Percentiles rank a stretch among this genome's conserved stretches.
phyloP scores from a whole-genome alignment of 352 stramenopile species.

The Phytophthora sp. region DNA sequence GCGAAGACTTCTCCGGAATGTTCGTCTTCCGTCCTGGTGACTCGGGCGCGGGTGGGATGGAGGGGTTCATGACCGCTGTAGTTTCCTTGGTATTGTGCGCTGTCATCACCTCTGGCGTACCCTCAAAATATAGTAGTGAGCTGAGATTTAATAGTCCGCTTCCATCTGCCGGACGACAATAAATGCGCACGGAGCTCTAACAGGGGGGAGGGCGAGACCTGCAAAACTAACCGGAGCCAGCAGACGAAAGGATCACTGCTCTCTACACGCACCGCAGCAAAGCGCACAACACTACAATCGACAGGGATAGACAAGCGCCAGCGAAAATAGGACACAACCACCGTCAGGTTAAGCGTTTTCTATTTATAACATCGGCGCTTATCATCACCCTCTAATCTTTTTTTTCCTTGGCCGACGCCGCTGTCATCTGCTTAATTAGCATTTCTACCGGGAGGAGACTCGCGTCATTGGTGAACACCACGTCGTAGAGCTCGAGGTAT shows the following conservation, averaged over 20 bases:
- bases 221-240: slow-evolving; percentile 12
- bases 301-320: slow-evolving; percentile 24
- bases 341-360: slow-evolving; percentile 22
- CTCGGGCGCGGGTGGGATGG: slow-evolving; percentile 21
- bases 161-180: slow-evolving; percentile 24
- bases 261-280: slow-evolving; percentile 21
- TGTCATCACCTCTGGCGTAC: slow-evolving; percentile 27
- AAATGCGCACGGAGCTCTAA: slow-evolving; percentile 7
- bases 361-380: slow-evolving; percentile 31
- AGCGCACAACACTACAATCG: slow-evolving; percentile 26
- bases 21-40: slow-evolving; percentile 21
- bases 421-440: slow-evolving; percentile 52
- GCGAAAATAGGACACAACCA: slow-evolving; percentile 33
- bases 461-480: slow-evolving; percentile 71
- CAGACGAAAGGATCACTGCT: slow-evolving; percentile 31
- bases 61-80: slow-evolving; percentile 33
- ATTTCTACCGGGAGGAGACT: slow-evolving; percentile 54
- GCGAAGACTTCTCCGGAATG: slow-evolving; percentile 29
- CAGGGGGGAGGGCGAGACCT: background rate
- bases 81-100: slow-evolving; percentile 34
- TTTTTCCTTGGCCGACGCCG: background rate
- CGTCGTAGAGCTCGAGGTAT: slow-evolving; percentile 67
- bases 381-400: slow-evolving; percentile 3
- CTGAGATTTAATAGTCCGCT: slow-evolving; percentile 11
- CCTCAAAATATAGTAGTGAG: background rate